Percentiles rank a stretch among this genome's conserved stretches.
Evolutionary conservation across 768 basidiomycete genomes (phyloP).

Genomic region (Kwoniella newhampshirensis): DNA sequence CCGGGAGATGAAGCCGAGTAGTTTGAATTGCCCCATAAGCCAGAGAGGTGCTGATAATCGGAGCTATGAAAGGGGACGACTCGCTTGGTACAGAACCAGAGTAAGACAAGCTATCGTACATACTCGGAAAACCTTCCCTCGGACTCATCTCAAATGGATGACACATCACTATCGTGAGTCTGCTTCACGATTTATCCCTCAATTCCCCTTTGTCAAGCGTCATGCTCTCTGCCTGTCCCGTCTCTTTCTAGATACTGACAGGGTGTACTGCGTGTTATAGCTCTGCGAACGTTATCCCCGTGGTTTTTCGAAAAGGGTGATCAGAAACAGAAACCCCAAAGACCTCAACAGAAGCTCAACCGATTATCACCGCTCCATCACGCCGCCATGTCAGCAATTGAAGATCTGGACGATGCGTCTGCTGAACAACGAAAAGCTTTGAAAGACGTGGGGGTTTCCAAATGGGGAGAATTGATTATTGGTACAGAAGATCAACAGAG

Average conservation of each 20-base stretch:
- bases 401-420: constrained; percentile 8
- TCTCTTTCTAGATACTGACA: too few relatives aligned
- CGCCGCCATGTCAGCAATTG: constrained; percentile 14
- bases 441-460: not conserved
- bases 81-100: constrained; percentile 24
- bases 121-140: constrained; percentile 14
- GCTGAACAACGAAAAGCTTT: constrained; percentile 2
- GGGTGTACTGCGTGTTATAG: too few relatives aligned
- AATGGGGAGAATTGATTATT: constrained; percentile 28
- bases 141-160: constrained; percentile 20
- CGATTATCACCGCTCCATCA: constrained; percentile 20
- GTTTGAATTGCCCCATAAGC: too few relatives aligned
- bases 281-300: constrained; percentile 16
- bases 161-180: constrained; percentile 33
- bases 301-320: constrained; percentile 28
- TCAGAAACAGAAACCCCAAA: not conserved
- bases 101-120: constrained; percentile 16
- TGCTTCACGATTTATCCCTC: not conserved
- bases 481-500: constrained; percentile 26
- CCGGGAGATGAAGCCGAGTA: too few relatives aligned
- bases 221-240: not conserved
- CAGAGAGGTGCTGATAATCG: too few relatives aligned
- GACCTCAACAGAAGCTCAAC: constrained; percentile 21
- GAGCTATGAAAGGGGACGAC: too few relatives aligned
- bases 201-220: too few relatives aligned